Base-by-base conservation (phyloP, 1,139 yeast species). In the Nakaseomyces bracarensis region DNA sequence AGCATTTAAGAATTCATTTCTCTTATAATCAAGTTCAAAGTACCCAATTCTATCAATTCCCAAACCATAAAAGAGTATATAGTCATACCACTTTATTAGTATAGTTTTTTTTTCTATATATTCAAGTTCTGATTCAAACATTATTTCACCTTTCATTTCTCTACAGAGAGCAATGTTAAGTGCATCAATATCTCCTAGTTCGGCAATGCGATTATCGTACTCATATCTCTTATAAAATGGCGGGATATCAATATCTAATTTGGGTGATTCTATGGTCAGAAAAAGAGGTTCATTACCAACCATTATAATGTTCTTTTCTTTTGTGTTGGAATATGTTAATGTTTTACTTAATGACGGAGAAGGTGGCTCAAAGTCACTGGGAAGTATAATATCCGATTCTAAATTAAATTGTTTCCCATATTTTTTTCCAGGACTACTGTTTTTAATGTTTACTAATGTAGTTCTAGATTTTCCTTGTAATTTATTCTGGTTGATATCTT, bases 1-100 rank as follows among this genome's bases (percentile, higher is more conserved):
- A 13, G 36, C 20, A 13, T 33, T 20, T 18, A 20, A 14, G 18
- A 20, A 33, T 3, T 33, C 26, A n/a, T 33, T 20, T 13, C 36
- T 20, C 9, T n/a, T 16, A 13, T 13, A 4, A 3, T 37, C 29
- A 2, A 37, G 26, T 29, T 49, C 42, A 44, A 54, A 60, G 41
- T 43, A 59, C 2, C 60, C 60, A 6, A 41, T 36, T 18, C 48
- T 46, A 43, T 57, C 63, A 10, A 46, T 43, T 6, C 59, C 58
- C 25, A 56, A 52, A 4, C 53, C n/a, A 36, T 49, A 51, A 46
- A 54, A 52, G 20, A 53, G 29, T 6, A 54, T 13, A 39, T 51
- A 49, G 42, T 58, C 59, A 33, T 33, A 33, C 22, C 43, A 39
- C 28, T 39, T 40, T 8, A 43, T 41, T 1, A 51, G 35, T 15